Evolutionary conservation across 2,329 filamentous ascomycete species (phyloP).

Genomic region (Aspergillus calidoustus): DNA sequence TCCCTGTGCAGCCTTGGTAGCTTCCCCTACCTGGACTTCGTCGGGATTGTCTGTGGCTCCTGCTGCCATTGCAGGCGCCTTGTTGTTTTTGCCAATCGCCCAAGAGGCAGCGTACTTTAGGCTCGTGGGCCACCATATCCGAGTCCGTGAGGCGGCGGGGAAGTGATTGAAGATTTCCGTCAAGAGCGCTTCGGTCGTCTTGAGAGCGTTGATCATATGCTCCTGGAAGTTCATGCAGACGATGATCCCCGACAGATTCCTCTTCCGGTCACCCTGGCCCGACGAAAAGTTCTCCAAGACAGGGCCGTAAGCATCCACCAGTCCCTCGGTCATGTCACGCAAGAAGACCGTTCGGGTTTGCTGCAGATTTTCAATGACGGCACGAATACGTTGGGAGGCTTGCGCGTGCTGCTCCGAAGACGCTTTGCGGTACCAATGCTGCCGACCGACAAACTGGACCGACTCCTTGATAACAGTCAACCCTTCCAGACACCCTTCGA

Average conservation of each 20-base stretch:
- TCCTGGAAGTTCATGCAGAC: constrained; percentile 56
- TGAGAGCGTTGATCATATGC: constrained; percentile 34
- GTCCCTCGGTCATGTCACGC: constrained; percentile 44
- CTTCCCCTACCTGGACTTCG: constrained; percentile 31
- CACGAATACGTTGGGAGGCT: constrained; percentile 20
- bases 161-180: constrained; percentile 44
- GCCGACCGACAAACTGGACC: constrained; percentile 35
- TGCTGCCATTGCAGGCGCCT: constrained; percentile 27
- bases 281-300: constrained; percentile 7
- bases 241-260: constrained; percentile 47
- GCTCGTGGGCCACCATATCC: constrained; percentile 51
- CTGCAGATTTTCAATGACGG: constrained; percentile 32
- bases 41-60: constrained; percentile 31
- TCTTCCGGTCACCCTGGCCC: constrained; percentile 25
- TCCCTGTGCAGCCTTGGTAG: constrained; percentile 42
- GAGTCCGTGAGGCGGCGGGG: constrained; percentile 38
- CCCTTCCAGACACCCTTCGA: constrained; percentile 33
- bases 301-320: constrained; percentile 33
- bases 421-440: constrained; percentile 33
- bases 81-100: constrained; percentile 36
- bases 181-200: constrained; percentile 33
- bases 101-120: constrained; percentile 48
- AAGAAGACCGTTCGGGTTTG: constrained; percentile 30
- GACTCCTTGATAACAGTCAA: constrained; percentile 12
- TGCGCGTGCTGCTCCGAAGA: constrained; percentile 17